Percentiles rank a stretch among this genome's conserved stretches.
These are phyloP conservation scores for Plenodomus biglobosus DNA, from an alignment of 2,329 filamentous ascomycete species.

Conservation along the genomic window DNA sequence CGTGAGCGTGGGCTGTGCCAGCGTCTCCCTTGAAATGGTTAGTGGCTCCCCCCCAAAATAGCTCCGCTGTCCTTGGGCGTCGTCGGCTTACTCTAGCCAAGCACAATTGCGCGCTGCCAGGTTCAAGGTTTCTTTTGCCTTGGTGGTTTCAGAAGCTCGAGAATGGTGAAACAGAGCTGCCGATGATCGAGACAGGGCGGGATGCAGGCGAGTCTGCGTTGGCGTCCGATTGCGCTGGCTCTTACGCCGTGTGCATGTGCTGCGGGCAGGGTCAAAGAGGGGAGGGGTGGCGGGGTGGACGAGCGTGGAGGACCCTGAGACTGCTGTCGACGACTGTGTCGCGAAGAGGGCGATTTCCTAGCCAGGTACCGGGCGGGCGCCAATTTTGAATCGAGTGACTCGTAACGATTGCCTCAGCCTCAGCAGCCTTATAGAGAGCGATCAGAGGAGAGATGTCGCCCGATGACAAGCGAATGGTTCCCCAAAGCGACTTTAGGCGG, in stretches of 20 bases:
- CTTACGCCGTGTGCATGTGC: constrained; percentile 2
- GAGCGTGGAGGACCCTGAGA: no score
- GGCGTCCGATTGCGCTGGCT: constrained; percentile 6
- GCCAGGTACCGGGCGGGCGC: background rate
- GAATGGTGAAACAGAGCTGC: constrained; percentile 22
- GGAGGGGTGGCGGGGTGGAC: no score
- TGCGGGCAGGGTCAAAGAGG: background rate
- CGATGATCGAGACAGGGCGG: background rate
- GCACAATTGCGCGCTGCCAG: constrained; percentile 10
- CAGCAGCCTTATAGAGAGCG: background rate
- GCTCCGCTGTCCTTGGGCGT: background rate
- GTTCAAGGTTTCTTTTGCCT: constrained; percentile 9
- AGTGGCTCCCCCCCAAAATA: background rate
- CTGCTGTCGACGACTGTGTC: no score
- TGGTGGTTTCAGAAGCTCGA: constrained; percentile 25
- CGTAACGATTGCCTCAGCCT: constrained; percentile 1
- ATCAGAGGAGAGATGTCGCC: background rate
- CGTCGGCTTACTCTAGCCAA: no score
- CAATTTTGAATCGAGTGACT: background rate
- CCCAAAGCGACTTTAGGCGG: background rate
- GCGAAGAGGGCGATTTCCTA: no score
- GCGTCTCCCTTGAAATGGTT: constrained; percentile 9
- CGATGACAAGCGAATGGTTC: background rate
- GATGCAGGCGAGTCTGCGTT: constrained; percentile 10
- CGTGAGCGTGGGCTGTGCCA: constrained; percentile 19